Conservation (phyloP, 441 rosid genomes). For the Corymbia citriodora region DNA sequence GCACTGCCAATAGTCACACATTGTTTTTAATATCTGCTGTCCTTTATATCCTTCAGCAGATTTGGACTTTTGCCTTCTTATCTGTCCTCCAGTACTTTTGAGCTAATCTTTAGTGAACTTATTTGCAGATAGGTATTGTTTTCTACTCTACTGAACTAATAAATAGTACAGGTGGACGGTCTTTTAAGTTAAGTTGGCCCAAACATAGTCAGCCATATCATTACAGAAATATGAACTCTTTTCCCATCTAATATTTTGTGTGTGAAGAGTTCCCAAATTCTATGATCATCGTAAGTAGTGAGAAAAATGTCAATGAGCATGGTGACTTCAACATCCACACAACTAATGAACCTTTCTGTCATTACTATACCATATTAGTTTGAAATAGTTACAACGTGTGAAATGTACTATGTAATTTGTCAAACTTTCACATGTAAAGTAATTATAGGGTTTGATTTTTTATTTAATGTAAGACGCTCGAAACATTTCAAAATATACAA, state of each 20-base stretch:
- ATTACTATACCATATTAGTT: not conserved
- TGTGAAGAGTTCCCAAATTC: not conserved
- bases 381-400: not conserved
- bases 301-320: not conserved
- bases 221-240: not conserved
- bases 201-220: not conserved
- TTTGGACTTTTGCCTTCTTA: not conserved
- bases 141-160: not conserved
- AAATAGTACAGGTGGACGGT: not conserved
- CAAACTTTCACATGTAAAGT: not conserved
- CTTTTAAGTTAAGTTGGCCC: not conserved
- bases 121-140: not conserved
- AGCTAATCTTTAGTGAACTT: not conserved
- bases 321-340: not conserved
- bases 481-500: not conserved
- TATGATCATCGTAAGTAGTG: not conserved
- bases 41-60: not conserved
- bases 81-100: not conserved
- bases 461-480: not conserved
- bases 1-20: not conserved
- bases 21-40: not conserved
- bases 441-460: not conserved
- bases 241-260: not conserved
- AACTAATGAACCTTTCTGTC: not conserved
- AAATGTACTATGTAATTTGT: not conserved